Evolutionary conservation across 768 basidiomycete genomes (phyloP).

Genomic region (Agrocybe pediades): DNA sequence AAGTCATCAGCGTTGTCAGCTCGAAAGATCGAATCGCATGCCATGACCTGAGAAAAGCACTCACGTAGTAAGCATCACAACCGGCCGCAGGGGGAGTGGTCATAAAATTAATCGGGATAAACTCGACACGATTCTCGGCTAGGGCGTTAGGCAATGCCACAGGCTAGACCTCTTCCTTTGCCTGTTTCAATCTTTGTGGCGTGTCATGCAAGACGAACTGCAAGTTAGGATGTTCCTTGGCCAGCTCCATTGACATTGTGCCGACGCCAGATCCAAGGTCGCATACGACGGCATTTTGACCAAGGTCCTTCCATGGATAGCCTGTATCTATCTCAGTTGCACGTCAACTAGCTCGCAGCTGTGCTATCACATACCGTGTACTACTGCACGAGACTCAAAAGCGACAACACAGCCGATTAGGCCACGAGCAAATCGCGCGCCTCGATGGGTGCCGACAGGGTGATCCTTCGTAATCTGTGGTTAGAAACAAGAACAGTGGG

Average conservation of each 20-base stretch:
- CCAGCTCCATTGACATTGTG: conserved; percentile 30
- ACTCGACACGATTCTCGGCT: conserved; percentile 33
- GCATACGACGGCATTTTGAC: conserved; percentile 29
- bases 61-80: conserved; percentile 44
- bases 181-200: conserved; percentile 30
- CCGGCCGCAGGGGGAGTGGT: conserved; percentile 32
- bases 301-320: conserved; percentile 35
- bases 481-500: no score
- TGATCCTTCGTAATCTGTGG: neutral
- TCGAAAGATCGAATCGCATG: neutral
- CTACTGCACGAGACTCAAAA: neutral
- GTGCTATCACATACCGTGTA: no score
- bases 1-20: neutral
- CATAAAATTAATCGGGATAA: conserved; percentile 41
- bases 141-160: conserved; percentile 35
- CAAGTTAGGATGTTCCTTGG: conserved; percentile 33
- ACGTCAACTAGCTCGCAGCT: no score
- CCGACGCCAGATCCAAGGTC: conserved; percentile 45
- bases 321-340: no score
- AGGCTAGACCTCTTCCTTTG: conserved; percentile 30
- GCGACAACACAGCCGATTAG: neutral
- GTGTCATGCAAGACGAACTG: conserved; percentile 40
- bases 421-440: neutral
- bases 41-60: conserved; percentile 4
- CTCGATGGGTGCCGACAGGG: neutral